A percentile compares a stretch with the other conserved stretches of the same genome.
Conservation (phyloP, 257 asterid species). For the Agastache rugosa region DNA sequence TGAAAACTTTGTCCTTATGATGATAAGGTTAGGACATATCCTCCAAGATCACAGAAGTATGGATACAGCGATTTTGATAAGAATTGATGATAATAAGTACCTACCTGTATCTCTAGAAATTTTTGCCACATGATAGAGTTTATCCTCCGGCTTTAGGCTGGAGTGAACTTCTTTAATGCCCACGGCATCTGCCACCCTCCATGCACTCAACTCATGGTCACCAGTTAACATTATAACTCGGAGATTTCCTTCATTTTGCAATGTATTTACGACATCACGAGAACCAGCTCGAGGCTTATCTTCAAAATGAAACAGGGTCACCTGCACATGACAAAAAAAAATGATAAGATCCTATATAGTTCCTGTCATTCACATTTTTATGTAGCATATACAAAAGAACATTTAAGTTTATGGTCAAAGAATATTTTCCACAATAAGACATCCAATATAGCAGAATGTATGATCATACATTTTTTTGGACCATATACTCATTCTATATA, state of each 20-base stretch:
- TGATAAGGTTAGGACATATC: not conserved
- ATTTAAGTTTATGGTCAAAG: not conserved
- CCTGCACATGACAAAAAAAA: conserved; percentile 50
- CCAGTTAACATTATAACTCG: conserved; percentile 97
- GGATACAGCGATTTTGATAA: not conserved
- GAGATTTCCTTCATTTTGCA: conserved; percentile 76
- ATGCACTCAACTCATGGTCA: conserved; percentile 91
- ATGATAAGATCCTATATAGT: not conserved
- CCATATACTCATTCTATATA: too few species aligned
- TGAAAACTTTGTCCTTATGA: not conserved
- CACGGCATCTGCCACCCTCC: conserved; percentile 92
- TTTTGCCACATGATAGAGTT: conserved; percentile 82
- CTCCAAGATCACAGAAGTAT: not conserved
- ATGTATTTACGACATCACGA: conserved; percentile 66
- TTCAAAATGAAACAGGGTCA: conserved; percentile 93
- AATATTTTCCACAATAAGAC: not conserved
- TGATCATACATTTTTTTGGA: too few species aligned
- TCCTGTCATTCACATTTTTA: not conserved
- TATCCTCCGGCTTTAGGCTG: conserved; percentile 95
- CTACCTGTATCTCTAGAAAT: conserved; percentile 93
- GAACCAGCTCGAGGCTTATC: conserved; percentile 86
- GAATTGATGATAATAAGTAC: conserved; percentile 42
- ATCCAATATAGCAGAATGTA: not conserved
- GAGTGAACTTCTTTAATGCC: conserved; percentile 90
- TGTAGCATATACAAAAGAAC: not conserved